Percentiles rank a stretch among this genome's conserved stretches.
Evolutionary conservation across 2,329 filamentous ascomycete genomes (phyloP).

Genomic region (Tolypocladium tropicale): DNA sequence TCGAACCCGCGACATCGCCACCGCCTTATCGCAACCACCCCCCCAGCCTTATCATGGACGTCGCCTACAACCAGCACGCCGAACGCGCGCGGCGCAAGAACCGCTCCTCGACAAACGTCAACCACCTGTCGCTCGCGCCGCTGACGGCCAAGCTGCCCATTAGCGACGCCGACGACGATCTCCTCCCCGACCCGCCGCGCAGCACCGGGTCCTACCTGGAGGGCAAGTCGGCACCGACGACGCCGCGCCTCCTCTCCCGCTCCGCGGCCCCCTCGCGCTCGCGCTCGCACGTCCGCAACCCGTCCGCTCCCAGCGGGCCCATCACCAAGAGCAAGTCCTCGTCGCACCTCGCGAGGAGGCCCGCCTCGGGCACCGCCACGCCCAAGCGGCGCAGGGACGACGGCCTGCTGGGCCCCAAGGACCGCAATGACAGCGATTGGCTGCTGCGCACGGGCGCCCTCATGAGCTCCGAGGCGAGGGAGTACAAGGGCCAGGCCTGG

Average conservation of each 20-base stretch:
- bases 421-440: constrained; percentile 51
- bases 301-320: constrained; percentile 22
- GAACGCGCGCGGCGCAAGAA: constrained; percentile 47
- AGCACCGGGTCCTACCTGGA: constrained; percentile 43
- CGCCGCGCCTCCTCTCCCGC: constrained; percentile 50
- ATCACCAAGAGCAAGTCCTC: constrained; percentile 55
- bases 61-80: constrained; percentile 50
- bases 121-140: constrained; percentile 53
- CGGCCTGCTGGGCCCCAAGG: constrained; percentile 16
- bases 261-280: constrained; percentile 41
- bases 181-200: constrained; percentile 25
- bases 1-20: background rate
- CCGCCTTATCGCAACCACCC: background rate
- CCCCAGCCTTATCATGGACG: constrained; percentile 33
- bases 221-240: constrained; percentile 53
- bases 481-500: constrained; percentile 61
- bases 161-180: constrained; percentile 42
- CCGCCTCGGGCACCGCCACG: constrained; percentile 21
- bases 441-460: constrained; percentile 52
- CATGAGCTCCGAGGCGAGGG: constrained; percentile 50
- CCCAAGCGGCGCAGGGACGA: constrained; percentile 24
- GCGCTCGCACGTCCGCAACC: constrained; percentile 31
- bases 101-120: constrained; percentile 47
- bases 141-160: constrained; percentile 52
- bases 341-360: constrained; percentile 34